Percentiles rank a stretch among this genome's conserved stretches.
phyloP scores from a whole-genome alignment of 2,329 filamentous ascomycete genomes.

The Spiromastix sp. region DNA sequence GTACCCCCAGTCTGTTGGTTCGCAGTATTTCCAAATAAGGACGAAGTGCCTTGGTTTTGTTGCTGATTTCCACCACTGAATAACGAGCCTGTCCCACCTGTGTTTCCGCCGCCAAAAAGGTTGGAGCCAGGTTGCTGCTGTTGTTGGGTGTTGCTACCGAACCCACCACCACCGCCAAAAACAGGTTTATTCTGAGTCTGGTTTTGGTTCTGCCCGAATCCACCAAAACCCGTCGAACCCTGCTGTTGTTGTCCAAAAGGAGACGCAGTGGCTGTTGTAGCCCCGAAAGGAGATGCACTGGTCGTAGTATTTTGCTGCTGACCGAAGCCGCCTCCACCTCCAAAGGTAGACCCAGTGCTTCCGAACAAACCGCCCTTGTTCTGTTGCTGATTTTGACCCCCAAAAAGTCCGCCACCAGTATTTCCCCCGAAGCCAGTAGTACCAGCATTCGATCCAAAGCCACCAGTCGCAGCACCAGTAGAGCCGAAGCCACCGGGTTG shows the following conservation, averaged over 20 bases:
- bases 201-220: constrained; percentile 31
- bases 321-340: constrained; percentile 26
- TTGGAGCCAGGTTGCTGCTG: constrained; percentile 31
- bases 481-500: constrained; percentile 32
- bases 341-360: constrained; percentile 25
- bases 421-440: constrained; percentile 20
- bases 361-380: constrained; percentile 24
- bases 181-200: constrained; percentile 29
- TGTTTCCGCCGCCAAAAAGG: constrained; percentile 33
- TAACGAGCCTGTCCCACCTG: constrained; percentile 18
- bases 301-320: constrained; percentile 27
- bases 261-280: constrained; percentile 26
- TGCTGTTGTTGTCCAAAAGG: constrained; percentile 35
- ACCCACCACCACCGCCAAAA: constrained; percentile 22
- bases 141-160: constrained; percentile 32
- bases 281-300: constrained; percentile 31
- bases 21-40: constrained; percentile 32
- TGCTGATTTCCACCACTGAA: constrained; percentile 30
- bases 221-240: constrained; percentile 32
- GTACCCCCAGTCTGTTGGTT: constrained; percentile 28
- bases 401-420: constrained; percentile 33
- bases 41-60: constrained; percentile 22
- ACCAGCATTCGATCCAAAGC: constrained; percentile 22
- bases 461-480: constrained; percentile 18
- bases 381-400: constrained; percentile 24